Percentiles rank a stretch among this genome's conserved stretches.
phyloP scores from a whole-genome alignment of 1,284 basidiomycete species.

The Sporisorium iseilematis-ciliati region DNA sequence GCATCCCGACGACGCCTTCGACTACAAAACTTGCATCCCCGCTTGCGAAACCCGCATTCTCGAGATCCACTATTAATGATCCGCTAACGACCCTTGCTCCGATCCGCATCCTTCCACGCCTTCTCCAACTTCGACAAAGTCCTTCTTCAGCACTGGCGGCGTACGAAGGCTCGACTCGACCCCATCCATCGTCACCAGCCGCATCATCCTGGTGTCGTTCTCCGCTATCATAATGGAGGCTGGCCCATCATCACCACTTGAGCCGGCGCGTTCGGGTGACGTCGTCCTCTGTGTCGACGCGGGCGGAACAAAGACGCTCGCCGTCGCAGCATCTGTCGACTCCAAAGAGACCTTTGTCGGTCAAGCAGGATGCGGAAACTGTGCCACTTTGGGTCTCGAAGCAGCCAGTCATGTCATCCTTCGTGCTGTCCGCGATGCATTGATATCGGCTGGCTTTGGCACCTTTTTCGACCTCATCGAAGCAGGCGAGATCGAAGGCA shows the following conservation, averaged over 20 bases:
- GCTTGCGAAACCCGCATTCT: background rate
- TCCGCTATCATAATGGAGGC: slow-evolving; percentile 20
- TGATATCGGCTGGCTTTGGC: slow-evolving; percentile 40
- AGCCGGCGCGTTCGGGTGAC: slow-evolving; percentile 21
- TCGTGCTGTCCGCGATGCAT: slow-evolving; percentile 36
- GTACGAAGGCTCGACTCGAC: background rate
- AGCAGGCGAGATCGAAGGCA: slow-evolving; percentile 42
- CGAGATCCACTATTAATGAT: background rate
- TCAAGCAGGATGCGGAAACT: slow-evolving; percentile 53
- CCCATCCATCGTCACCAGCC: background rate
- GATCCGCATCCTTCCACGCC: background rate
- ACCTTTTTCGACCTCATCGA: slow-evolving; percentile 53
- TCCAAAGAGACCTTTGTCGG: slow-evolving; percentile 37
- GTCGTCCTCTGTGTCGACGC: slow-evolving; percentile 52
- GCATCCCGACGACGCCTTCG: background rate
- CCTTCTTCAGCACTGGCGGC: background rate
- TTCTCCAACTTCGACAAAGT: background rate
- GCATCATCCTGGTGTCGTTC: background rate
- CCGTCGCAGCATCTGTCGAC: slow-evolving; percentile 30
- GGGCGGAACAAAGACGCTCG: slow-evolving; percentile 53
- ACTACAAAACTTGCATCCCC: background rate
- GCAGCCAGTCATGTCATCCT: slow-evolving; percentile 46
- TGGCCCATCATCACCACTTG: slow-evolving; percentile 21
- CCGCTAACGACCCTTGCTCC: background rate
- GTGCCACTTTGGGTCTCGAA: slow-evolving; percentile 44